These are phyloP conservation scores for Phaeosphaeria sp. DNA, from an alignment of 2,329 filamentous ascomycete species.

Conservation along the genomic window DNA sequence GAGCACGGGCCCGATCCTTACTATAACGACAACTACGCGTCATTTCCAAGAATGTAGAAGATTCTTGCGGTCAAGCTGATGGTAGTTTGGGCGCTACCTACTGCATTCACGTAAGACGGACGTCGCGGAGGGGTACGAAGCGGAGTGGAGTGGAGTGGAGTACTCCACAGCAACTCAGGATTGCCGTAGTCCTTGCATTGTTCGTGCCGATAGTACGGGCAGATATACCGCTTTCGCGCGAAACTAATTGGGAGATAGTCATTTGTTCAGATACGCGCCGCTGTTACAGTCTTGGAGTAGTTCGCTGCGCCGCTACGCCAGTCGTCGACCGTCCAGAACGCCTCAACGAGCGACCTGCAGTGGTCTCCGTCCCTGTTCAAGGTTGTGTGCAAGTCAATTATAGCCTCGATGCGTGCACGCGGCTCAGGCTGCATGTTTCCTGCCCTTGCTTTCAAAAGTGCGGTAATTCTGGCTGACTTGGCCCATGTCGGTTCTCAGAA, in stretches of 20 bases:
- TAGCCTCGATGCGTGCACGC: conserved; percentile 13
- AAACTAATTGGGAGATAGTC: background rate
- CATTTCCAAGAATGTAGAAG: conserved; percentile 1
- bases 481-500: conserved; percentile 1
- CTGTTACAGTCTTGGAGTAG: conserved; percentile 9
- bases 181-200: conserved; percentile 1
- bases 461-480: background rate
- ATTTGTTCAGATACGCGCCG: conserved; percentile 14
- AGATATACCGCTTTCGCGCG: conserved; percentile 1
- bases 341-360: conserved; percentile 13
- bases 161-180: conserved; percentile 9
- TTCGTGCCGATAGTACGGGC: background rate
- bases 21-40: conserved; percentile 7
- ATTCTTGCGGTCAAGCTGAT: conserved; percentile 3
- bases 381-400: conserved; percentile 9
- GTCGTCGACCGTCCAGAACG: conserved; percentile 10
- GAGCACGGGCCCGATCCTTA: conserved; percentile 11
- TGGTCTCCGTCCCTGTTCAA: conserved; percentile 10
- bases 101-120: conserved; percentile 1
- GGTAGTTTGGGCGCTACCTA: background rate
- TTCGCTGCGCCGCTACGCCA: conserved; percentile 14
- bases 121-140: background rate
- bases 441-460: conserved; percentile 3
- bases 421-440: conserved; percentile 8
- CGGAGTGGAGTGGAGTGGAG: conserved; percentile 10